Percentiles rank a stretch among this genome's conserved stretches.
Evolutionary conservation across 2,329 filamentous ascomycete genomes (phyloP).

Genomic region (Venturia nashicola): DNA sequence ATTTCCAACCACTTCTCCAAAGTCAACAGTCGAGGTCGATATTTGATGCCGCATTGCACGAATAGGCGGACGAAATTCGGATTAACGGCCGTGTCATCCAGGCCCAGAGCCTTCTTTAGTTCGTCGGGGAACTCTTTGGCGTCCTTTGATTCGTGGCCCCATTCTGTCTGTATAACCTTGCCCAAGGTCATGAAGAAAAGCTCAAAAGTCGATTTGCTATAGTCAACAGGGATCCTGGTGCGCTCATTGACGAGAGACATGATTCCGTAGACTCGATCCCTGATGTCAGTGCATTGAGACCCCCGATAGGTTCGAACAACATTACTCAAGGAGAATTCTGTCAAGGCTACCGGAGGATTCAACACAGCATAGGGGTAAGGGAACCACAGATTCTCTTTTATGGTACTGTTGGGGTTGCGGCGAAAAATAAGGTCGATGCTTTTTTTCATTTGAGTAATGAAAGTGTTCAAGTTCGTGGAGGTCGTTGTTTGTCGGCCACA

Average conservation of each 20-base stretch:
- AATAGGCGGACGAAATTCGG: background rate
- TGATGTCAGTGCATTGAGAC: too few species aligned
- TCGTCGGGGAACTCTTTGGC: background rate
- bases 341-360: too few species aligned
- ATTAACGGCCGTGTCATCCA: background rate
- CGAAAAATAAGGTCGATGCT: too few species aligned
- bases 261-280: background rate
- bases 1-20: background rate
- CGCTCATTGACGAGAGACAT: background rate
- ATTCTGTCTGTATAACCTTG: background rate
- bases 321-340: too few species aligned
- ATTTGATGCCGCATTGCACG: background rate
- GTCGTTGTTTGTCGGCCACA: too few species aligned
- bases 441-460: too few species aligned
- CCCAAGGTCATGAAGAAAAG: background rate
- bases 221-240: background rate
- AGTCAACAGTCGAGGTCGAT: background rate
- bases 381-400: too few species aligned
- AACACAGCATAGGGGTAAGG: too few species aligned
- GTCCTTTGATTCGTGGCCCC: background rate
- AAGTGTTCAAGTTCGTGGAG: too few species aligned
- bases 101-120: background rate
- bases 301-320: too few species aligned
- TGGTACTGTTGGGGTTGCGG: too few species aligned
- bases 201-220: background rate